These are phyloP conservation scores for Penicillium frequentans DNA, from an alignment of 2,329 filamentous ascomycete species.

Conservation along the genomic window DNA sequence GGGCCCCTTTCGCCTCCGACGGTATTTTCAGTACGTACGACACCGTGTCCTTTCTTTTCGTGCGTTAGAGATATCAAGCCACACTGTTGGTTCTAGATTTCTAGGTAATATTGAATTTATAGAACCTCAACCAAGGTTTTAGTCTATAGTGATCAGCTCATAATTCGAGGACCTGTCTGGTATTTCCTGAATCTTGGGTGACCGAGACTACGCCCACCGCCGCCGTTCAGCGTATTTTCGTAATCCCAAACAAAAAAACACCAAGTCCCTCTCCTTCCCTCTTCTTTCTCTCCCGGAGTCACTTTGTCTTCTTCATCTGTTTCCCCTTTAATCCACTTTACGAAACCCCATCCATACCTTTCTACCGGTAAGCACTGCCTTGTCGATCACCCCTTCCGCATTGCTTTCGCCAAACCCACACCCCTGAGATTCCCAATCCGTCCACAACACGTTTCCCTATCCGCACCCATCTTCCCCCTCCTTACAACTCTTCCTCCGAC, in stretches of 20 bases:
- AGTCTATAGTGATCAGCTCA: neutral
- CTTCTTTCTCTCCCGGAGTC: neutral
- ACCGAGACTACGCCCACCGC: constrained; percentile 37
- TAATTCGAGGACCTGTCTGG: neutral
- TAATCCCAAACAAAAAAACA: constrained; percentile 37
- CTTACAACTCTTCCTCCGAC: constrained; percentile 13
- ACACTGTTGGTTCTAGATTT: neutral
- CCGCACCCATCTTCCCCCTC: constrained; percentile 14
- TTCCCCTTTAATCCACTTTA: constrained; percentile 2
- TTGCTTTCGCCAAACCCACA: constrained; percentile 2
- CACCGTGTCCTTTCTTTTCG: constrained; percentile 17
- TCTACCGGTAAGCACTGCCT: constrained; percentile 1
- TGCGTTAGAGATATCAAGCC: neutral
- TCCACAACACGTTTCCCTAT: constrained; percentile 27
- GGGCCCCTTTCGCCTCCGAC: constrained; percentile 15
- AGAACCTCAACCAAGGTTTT: neutral
- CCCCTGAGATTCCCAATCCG: constrained; percentile 9
- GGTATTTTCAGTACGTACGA: constrained; percentile 14
- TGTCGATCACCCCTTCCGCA: constrained; percentile 8
- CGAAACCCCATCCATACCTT: neutral
- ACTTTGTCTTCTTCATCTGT: neutral
- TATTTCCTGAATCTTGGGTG: neutral
- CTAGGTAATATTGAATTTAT: neutral
- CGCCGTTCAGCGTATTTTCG: constrained; percentile 32
- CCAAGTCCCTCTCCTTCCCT: constrained; percentile 14